Percentiles rank a stretch among this genome's conserved stretches.
Conservation (phyloP, 169 alveolate species). For the Eimeria sp. region DNA sequence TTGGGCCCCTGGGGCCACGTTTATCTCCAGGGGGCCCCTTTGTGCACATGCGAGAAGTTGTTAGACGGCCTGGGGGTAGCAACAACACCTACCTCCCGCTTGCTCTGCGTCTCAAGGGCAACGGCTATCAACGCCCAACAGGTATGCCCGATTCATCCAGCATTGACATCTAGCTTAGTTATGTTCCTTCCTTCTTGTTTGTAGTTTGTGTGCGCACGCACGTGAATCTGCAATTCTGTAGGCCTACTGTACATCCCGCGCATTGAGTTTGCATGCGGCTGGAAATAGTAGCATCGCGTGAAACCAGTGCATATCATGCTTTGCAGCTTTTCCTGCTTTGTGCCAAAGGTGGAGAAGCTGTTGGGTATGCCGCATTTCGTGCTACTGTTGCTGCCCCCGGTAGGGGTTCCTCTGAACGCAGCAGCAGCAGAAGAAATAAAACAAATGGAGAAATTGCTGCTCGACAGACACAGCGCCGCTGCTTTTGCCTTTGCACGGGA, state of each 20-base stretch:
- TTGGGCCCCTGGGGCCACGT: constrained; percentile 64
- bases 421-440: constrained; percentile 6
- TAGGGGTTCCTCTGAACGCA: constrained; percentile 27
- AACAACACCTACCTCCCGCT: background rate
- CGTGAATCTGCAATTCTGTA: background rate
- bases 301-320: background rate
- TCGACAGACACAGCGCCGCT: constrained; percentile 51
- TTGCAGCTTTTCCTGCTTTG: background rate
- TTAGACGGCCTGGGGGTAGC: background rate
- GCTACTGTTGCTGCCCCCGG: constrained; percentile 65
- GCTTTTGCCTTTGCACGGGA: constrained; percentile 46
- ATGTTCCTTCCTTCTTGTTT: background rate
- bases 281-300: background rate
- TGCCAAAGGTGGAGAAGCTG: constrained; percentile 16
- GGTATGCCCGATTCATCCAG: background rate
- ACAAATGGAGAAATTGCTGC: constrained; percentile 33
- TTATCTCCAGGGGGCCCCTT: constrained; percentile 17
- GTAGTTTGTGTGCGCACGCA: background rate
- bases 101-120: constrained; percentile 34
- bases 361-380: constrained; percentile 3
- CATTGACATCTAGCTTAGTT: background rate
- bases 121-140: constrained; percentile 22
- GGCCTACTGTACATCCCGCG: background rate
- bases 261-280: background rate
- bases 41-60: constrained; percentile 46